These are phyloP conservation scores for Trametes meyenii DNA, from an alignment of 768 basidiomycete species.

Conservation along the genomic window DNA sequence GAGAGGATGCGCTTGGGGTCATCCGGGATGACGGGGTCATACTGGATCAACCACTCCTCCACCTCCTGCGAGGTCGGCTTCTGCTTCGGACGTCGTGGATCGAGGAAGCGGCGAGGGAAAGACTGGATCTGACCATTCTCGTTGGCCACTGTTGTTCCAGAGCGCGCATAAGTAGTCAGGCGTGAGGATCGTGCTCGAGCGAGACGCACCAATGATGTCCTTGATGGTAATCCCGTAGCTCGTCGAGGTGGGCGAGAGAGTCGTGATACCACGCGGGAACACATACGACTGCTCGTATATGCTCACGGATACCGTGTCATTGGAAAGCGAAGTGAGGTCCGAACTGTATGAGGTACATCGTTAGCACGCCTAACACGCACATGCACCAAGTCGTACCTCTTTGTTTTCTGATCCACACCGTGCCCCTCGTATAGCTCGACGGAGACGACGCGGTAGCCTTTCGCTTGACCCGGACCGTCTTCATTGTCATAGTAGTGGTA, in stretches of 20 bases:
- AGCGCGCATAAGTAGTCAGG: neutral
- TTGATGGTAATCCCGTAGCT: constrained; percentile 88
- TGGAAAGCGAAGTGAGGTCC: constrained; percentile 57
- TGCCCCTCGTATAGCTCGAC: constrained; percentile 90
- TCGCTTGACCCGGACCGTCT: constrained; percentile 49
- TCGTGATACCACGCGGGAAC: constrained; percentile 67
- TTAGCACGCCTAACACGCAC: neutral
- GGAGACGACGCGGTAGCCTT: constrained; percentile 73
- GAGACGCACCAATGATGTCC: constrained; percentile 76
- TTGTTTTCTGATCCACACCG: constrained; percentile 64
- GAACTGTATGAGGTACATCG: constrained; percentile 41
- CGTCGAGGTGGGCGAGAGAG: constrained; percentile 76
- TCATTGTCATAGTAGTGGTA: constrained; percentile 81
- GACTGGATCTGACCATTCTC: constrained; percentile 72
- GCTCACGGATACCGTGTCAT: constrained; percentile 54
- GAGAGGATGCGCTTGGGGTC: constrained; percentile 64
- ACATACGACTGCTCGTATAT: constrained; percentile 71
- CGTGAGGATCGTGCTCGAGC: neutral
- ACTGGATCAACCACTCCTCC: constrained; percentile 85
- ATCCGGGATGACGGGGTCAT: constrained; percentile 77
- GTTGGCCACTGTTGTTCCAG: constrained; percentile 70
- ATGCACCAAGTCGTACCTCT: constrained; percentile 53
- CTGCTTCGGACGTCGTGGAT: constrained; percentile 80
- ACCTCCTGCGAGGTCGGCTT: constrained; percentile 77
- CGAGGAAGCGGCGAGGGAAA: constrained; percentile 70